These are phyloP conservation scores for Sphaerosporella brunnea DNA, from an alignment of 495 filamentous ascomycete species.

Conservation along the genomic window DNA sequence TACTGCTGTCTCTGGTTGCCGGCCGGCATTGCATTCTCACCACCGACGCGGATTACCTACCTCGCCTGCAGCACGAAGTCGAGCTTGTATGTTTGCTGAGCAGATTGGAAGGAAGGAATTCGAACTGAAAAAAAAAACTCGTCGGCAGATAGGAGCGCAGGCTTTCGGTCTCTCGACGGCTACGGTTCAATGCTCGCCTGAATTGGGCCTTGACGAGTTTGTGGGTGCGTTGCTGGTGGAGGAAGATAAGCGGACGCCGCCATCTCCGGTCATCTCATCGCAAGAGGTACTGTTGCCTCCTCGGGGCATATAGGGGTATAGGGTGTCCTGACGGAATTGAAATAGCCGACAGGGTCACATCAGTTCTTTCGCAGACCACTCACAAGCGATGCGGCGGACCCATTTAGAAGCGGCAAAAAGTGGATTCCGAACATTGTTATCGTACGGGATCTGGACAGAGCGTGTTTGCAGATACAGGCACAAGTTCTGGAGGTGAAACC, in stretches of 20 bases:
- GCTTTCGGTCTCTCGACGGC: constrained; percentile 53
- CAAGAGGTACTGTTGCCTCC: too few relatives aligned
- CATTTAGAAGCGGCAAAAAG: too few relatives aligned
- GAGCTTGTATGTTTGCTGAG: constrained; percentile 36
- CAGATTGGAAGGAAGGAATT: neutral
- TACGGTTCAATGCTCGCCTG: constrained; percentile 50
- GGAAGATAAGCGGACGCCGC: constrained; percentile 12
- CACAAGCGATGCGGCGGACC: too few relatives aligned
- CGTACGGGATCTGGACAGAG: constrained; percentile 57
- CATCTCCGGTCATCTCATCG: too few relatives aligned
- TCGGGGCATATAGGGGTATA: neutral
- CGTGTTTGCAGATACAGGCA: constrained; percentile 56
- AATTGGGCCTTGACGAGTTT: constrained; percentile 66
- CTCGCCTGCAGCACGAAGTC: constrained; percentile 53
- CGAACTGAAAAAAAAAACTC: too few relatives aligned
- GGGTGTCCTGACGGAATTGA: neutral
- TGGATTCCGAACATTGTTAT: constrained; percentile 63
- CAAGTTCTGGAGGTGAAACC: constrained; percentile 69
- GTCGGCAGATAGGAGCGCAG: too few relatives aligned
- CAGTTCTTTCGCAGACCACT: too few relatives aligned
- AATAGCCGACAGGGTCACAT: too few relatives aligned
- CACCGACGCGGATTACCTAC: constrained; percentile 41
- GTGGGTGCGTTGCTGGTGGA: constrained; percentile 43
- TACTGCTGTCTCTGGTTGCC: constrained; percentile 58
- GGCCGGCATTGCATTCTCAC: constrained; percentile 78